phyloP scores from a whole-genome alignment of 2,329 filamentous ascomycete species.

The Cyphellophora attinorum region DNA sequence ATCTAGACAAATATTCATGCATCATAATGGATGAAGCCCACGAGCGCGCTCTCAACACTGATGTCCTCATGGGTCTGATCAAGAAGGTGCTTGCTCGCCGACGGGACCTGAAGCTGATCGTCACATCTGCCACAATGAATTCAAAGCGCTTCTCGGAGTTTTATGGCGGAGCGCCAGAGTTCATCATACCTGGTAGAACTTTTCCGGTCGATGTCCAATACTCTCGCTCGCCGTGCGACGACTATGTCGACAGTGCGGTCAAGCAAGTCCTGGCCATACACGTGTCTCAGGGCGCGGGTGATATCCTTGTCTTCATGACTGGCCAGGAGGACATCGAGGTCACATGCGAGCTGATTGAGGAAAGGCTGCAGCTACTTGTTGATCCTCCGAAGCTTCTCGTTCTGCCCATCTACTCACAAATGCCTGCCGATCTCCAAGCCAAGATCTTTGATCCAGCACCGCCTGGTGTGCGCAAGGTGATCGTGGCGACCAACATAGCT shows the following conservation, averaged over 20 bases:
- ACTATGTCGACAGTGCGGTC: conserved; percentile 94
- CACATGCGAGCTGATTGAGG: conserved; percentile 86
- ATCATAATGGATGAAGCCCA: conserved; percentile 99
- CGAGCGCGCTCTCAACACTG: conserved; percentile 90
- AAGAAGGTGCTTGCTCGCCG: conserved; percentile 90
- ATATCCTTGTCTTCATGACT: conserved; percentile 98
- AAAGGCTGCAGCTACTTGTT: conserved; percentile 78
- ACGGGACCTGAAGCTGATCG: conserved; percentile 87
- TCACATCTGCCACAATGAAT: conserved; percentile 98
- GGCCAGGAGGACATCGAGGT: conserved; percentile 97
- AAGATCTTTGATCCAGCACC: conserved; percentile 95
- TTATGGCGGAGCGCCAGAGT: conserved; percentile 91
- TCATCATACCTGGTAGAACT: conserved; percentile 88
- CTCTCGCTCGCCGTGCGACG: conserved; percentile 86
- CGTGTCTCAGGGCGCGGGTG: conserved; percentile 82
- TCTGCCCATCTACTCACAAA: conserved; percentile 96
- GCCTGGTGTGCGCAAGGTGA: conserved; percentile 74
- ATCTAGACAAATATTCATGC: conserved; percentile 91
- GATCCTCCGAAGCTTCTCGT: conserved; percentile 93
- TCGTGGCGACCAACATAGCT: conserved; percentile 92
- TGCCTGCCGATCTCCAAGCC: conserved; percentile 94
- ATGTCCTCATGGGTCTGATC: conserved; percentile 93
- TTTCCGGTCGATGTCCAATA: conserved; percentile 97
- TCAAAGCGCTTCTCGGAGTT: conserved; percentile 92
- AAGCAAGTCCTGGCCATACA: conserved; percentile 94